Evolutionary conservation across 768 basidiomycete species (phyloP), one percentile per base, ranked within the genome.

Genomic region (Boletus pseudopeckii): DNA sequence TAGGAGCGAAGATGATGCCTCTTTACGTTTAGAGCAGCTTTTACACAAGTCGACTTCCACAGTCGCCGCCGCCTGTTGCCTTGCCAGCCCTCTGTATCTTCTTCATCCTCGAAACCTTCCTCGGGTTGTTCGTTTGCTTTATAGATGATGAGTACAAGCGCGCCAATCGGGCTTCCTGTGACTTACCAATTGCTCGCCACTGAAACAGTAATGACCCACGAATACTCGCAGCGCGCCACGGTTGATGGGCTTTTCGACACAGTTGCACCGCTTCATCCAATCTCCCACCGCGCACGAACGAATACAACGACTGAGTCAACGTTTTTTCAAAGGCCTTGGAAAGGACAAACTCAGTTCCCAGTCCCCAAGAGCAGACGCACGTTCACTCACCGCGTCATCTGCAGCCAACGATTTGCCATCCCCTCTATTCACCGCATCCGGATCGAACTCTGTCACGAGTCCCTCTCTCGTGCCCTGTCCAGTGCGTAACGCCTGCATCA

Each of bases 141-240:
- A 15, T 52, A 59, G 60, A 58, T 71, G 67, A 58, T 76, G 72
- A 50, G 76, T 73, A 71, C 24, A 56, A 24, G 43, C n/a, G 45
- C 30, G 46, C 40, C 22, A 32, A 18, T 1, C n/a, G 11, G 40
- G 39, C 3, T 36, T 33, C 3, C 17, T n/a, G 15, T 15, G 46
- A 72, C 81, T 45, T 59, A 89, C 89, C 81, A 3, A 94, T 78
- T 0, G 81, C 80, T 42, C 76, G 75, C 88, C 92, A 94, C 32
- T 79, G 76, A 64, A 92, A 95, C 18, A 92, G 68, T 28, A 84
- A 69, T 1, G 90, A 87, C 1, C 96, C 96, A 7, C 89, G 84
- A 40, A 98, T 82, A 51, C 85, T 89, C 2, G 94, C 92, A 3
- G 92, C 92, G 22, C 93, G 79, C 96, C 95, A 98, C 0, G 92